Base-by-base conservation (phyloP, 2,329 filamentous ascomycete species). In the Ophiocordyceps camponoti-leonardi region DNA sequence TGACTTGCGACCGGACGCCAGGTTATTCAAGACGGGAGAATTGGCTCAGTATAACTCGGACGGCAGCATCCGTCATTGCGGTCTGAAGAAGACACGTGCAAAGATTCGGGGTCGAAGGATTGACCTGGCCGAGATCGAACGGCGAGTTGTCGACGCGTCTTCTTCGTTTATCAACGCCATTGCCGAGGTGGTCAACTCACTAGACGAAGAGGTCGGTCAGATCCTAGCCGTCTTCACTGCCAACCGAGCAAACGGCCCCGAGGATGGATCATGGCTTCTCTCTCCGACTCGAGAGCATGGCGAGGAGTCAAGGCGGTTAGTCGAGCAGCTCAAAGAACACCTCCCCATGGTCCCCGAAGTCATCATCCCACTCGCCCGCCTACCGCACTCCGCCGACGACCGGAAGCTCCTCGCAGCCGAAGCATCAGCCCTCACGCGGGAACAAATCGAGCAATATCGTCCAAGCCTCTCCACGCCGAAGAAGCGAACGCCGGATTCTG, bases 81-180 rank as follows among this genome's bases (percentile, higher is more conserved):
- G 71, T 14, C 64, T 76, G 14, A 75, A 74, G 49, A 75, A 80
- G 49, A 66, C 65, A 0, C 75, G 79, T 53, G 65, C 79, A 42
- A 80, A 80, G 54, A 58, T 80, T 6, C 66, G 69, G 12, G 79
- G 79, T 12, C 77, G 70, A 47, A 59, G 74, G 30, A 64, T 77
- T 40, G 79, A 74, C 56, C 61, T 73, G 4, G 54, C 50, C 0
- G 61, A 62, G 18, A 48, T 61, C 5, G 57, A 59, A 31, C 41
- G 49, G 30, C 44, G 49, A 23, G 44, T 53, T 14, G 44, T 22
- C 8, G 41, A 44, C 10, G 14, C 18, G 10, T 42, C 28, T 23
- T 6, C 26, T 10, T 35, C n/a, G 4, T 23, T 44, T 2, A 14
- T 20, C 6, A 42, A 48, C 19, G 47, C 44, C n/a, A 28, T 46